Evolutionary conservation across 805 yeast genomes (phyloP).

Genomic region (Torulaspora indica): DNA sequence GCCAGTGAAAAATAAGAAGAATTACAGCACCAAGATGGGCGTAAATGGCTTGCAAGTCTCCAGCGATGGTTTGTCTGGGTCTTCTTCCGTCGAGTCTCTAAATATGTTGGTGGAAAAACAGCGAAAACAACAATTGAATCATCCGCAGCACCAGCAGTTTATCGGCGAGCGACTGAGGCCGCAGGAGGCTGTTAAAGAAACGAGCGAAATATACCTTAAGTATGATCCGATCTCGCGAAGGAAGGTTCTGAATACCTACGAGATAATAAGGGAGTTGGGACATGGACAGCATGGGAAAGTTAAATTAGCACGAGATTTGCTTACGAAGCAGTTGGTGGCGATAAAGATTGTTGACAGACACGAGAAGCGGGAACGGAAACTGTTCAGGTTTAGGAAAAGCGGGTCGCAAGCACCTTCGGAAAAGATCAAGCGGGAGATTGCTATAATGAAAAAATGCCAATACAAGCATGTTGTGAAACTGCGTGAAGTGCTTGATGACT

Average conservation of each 20-base stretch:
- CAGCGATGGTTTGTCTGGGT: conserved; percentile 17
- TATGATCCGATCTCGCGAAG: conserved; percentile 84
- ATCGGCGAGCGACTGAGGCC: conserved; percentile 23
- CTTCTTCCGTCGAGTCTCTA: conserved; percentile 36
- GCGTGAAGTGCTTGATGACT: conserved; percentile 84
- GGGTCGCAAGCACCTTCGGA: conserved; percentile 52
- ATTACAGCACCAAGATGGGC: not conserved
- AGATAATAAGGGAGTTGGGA: conserved; percentile 81
- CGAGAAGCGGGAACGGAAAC: conserved; percentile 39
- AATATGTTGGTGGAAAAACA: conserved; percentile 40
- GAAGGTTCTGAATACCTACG: conserved; percentile 83
- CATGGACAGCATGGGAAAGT: conserved; percentile 99
- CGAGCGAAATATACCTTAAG: conserved; percentile 70
- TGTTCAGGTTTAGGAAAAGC: conserved; percentile 36
- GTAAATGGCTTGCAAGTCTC: conserved; percentile 3
- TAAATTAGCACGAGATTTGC: conserved; percentile 74
- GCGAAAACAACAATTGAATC: conserved; percentile 39
- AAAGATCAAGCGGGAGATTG: conserved; percentile 78
- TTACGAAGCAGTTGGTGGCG: conserved; percentile 69
- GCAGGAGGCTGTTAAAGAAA: conserved; percentile 63
- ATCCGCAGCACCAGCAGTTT: conserved; percentile 40
- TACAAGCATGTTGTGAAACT: conserved; percentile 91
- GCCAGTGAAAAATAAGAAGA: conserved; percentile 2
- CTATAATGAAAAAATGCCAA: conserved; percentile 85
- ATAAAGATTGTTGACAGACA: conserved; percentile 86